Percentiles rank a stretch among this genome's conserved stretches.
Conservation (phyloP, 441 rosid species). For the Manihot esculenta region DNA sequence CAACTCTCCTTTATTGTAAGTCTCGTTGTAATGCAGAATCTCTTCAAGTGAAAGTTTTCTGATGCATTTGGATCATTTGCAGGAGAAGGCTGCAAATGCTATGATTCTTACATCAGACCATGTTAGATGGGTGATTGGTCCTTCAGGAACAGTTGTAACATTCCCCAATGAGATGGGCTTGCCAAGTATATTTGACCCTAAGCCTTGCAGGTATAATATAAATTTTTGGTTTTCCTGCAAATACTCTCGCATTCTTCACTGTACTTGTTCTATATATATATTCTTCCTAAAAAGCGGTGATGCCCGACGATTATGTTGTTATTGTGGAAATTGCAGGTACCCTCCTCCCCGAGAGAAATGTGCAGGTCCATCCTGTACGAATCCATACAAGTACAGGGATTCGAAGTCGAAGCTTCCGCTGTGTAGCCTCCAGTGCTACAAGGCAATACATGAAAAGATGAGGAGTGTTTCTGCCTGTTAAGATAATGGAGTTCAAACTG, state of each 20-base stretch:
- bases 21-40: background rate
- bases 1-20: background rate
- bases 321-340: slow-evolving; percentile 47
- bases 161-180: slow-evolving; percentile 72
- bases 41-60: background rate
- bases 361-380: slow-evolving; percentile 73
- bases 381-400: slow-evolving; percentile 84
- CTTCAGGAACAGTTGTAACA: slow-evolving; percentile 74
- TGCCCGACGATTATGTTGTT: slow-evolving; percentile 3
- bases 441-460: slow-evolving; percentile 56
- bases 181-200: slow-evolving; percentile 67
- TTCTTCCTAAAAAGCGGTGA: no score
- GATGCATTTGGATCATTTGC: slow-evolving; percentile 16
- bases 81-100: slow-evolving; percentile 78
- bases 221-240: background rate
- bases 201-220: slow-evolving; percentile 57
- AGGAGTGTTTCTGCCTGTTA: slow-evolving; percentile 40
- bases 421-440: slow-evolving; percentile 90
- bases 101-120: slow-evolving; percentile 43
- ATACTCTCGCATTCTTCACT: background rate
- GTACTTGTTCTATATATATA: background rate
- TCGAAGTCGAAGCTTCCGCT: slow-evolving; percentile 83
- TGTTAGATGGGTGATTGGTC: slow-evolving; percentile 75
- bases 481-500: background rate
- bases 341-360: slow-evolving; percentile 95